Conservation (phyloP, 2,329 filamentous ascomycete genomes). For the Zopfia rhizophila region DNA sequence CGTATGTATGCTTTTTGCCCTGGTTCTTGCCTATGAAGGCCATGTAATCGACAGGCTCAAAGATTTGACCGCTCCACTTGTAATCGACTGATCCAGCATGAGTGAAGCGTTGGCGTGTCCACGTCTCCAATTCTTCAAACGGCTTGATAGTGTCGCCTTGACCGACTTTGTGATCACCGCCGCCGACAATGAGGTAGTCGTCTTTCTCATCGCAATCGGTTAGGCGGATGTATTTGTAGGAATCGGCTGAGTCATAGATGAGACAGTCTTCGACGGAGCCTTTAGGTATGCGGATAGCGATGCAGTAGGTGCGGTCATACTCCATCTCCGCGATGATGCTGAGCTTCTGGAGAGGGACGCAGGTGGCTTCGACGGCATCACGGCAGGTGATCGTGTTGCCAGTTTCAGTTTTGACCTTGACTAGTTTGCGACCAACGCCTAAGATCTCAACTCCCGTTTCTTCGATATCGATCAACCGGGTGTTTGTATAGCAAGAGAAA, state of each 20-base stretch:
- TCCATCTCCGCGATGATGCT: slow-evolving; percentile 64
- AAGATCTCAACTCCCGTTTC: slow-evolving; percentile 61
- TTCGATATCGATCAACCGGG: slow-evolving; percentile 59
- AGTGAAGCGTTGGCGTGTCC: slow-evolving; percentile 65
- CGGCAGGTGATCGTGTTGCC: slow-evolving; percentile 61
- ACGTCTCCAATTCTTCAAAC: slow-evolving; percentile 63
- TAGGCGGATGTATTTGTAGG: slow-evolving; percentile 66
- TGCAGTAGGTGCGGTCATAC: slow-evolving; percentile 66
- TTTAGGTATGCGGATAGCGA: slow-evolving; percentile 65
- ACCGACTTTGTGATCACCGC: slow-evolving; percentile 69
- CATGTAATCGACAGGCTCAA: slow-evolving; percentile 66
- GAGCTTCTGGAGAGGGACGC: slow-evolving; percentile 66
- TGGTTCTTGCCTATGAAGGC: slow-evolving; percentile 67
- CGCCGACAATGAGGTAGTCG: slow-evolving; percentile 67
- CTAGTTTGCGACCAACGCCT: slow-evolving; percentile 58
- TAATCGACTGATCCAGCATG: slow-evolving; percentile 63
- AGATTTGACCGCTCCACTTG: slow-evolving; percentile 67
- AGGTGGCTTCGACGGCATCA: slow-evolving; percentile 65
- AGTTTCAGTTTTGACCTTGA: slow-evolving; percentile 58
- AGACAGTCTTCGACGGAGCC: slow-evolving; percentile 64
- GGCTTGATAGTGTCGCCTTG: slow-evolving; percentile 59
- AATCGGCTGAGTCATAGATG: slow-evolving; percentile 65
- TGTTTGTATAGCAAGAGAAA: slow-evolving; percentile 65
- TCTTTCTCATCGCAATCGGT: slow-evolving; percentile 64
- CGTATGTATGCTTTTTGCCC: slow-evolving; percentile 62